A percentile compares a stretch with the other conserved stretches of the same genome.
Conservation (phyloP, 768 basidiomycete genomes). For the Nidularia pulvinata region DNA sequence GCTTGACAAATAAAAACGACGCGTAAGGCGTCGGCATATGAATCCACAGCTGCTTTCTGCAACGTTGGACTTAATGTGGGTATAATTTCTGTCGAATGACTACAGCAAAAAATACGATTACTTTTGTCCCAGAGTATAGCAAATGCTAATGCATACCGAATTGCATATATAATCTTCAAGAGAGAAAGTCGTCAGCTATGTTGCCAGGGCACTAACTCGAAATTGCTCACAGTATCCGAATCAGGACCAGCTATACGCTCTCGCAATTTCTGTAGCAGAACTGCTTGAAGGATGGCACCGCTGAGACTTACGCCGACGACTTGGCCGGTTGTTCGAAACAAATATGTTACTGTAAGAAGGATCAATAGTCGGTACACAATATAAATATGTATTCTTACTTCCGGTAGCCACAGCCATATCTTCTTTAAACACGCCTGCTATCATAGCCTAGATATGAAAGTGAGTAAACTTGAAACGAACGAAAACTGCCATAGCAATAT, state of each 20-base stretch:
- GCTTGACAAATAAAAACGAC: slow-evolving; percentile 84
- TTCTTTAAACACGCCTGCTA: slow-evolving; percentile 75
- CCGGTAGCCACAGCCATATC: slow-evolving; percentile 91
- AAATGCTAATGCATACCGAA: slow-evolving; percentile 25
- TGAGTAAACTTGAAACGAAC: too few relatives aligned
- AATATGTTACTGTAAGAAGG: slow-evolving; percentile 71
- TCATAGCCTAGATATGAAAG: slow-evolving; percentile 66
- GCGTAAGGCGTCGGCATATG: slow-evolving; percentile 79
- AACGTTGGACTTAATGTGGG: slow-evolving; percentile 55
- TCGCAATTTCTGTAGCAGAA: slow-evolving; percentile 71
- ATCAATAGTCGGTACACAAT: not conserved
- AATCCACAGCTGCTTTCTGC: slow-evolving; percentile 64
- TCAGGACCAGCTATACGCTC: slow-evolving; percentile 76
- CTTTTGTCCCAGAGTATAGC: too few relatives aligned
- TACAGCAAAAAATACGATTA: slow-evolving; percentile 15
- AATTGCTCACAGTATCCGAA: slow-evolving; percentile 57
- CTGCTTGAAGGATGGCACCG: slow-evolving; percentile 81
- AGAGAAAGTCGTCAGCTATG: not conserved
- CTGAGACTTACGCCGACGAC: slow-evolving; percentile 92
- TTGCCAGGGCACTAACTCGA: not conserved
- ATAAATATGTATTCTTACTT: slow-evolving; percentile 44
- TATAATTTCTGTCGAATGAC: slow-evolving; percentile 76
- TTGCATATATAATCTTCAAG: slow-evolving; percentile 67
- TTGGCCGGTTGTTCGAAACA: slow-evolving; percentile 94
- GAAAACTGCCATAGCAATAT: too few relatives aligned